A percentile compares a stretch with the other conserved stretches of the same genome.
phyloP scores from a whole-genome alignment of 129 eudicot species.

The Escallonia rubra region DNA sequence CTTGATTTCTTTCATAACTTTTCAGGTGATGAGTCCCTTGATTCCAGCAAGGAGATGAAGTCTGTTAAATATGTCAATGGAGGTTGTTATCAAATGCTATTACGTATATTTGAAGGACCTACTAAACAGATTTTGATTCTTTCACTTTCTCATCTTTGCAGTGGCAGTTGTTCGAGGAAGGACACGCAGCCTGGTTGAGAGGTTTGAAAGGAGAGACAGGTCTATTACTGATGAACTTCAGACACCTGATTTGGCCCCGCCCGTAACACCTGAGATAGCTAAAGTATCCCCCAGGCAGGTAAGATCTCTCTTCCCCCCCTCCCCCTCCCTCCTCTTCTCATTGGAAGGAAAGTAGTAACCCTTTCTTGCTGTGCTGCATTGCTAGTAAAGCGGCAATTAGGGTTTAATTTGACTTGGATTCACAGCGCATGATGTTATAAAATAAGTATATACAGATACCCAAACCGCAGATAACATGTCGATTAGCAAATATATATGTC shows the following conservation, averaged over 20 bases:
- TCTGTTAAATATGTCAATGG: constrained; percentile 72
- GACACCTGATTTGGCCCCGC: constrained; percentile 21
- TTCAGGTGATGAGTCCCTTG: constrained; percentile 45
- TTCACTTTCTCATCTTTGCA: constrained; percentile 19
- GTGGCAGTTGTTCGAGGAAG: constrained; percentile 81
- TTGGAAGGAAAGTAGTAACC: neutral
- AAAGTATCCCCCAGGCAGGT: constrained; percentile 33
- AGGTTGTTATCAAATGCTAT: constrained; percentile 46
- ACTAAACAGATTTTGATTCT: constrained; percentile 14
- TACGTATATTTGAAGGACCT: neutral
- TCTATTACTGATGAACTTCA: constrained; percentile 31
- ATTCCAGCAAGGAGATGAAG: constrained; percentile 34
- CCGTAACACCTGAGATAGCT: constrained; percentile 16
- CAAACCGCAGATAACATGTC: too few relatives aligned
- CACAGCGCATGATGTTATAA: neutral
- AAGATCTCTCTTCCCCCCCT: constrained; percentile 4
- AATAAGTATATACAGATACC: neutral
- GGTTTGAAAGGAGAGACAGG: constrained; percentile 65
- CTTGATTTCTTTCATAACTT: constrained; percentile 3
- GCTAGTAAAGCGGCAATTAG: neutral
- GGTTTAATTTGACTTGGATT: neutral
- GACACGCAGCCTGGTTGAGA: constrained; percentile 90
- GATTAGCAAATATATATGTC: too few relatives aligned
- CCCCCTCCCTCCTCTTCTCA: too few relatives aligned
- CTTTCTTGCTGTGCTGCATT: neutral